These are phyloP conservation scores for Oryza glumipatula DNA, from an alignment of 176 grass and related monocot species.

Conservation along the genomic window DNA sequence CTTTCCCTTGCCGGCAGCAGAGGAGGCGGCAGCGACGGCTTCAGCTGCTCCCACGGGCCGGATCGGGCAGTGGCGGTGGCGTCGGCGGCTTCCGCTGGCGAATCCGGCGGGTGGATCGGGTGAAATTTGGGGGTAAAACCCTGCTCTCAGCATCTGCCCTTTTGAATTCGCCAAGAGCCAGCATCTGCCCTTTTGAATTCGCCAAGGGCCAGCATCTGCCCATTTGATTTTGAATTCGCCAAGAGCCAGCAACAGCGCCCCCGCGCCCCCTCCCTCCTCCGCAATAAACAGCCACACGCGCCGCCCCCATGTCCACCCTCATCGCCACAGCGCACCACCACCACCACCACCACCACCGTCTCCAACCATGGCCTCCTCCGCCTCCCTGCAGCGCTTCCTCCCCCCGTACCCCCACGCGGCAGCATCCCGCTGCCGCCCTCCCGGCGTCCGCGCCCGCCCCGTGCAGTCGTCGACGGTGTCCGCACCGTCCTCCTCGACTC, in stretches of 20 bases:
- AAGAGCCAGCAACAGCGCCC: conserved; percentile 47
- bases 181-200: too few relatives aligned
- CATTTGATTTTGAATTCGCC: background rate
- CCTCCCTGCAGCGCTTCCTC: conserved; percentile 71
- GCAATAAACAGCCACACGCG: conserved; percentile 54
- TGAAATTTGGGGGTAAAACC: too few relatives aligned
- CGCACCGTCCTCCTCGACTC: conserved; percentile 10
- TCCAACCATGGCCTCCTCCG: conserved; percentile 69
- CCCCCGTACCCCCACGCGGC: conserved; percentile 32
- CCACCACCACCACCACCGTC: background rate
- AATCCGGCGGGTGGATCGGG: too few relatives aligned
- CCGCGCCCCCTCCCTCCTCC: conserved; percentile 41
- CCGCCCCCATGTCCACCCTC: conserved; percentile 46
- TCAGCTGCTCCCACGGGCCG: too few relatives aligned
- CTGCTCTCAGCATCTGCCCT: conserved; percentile 35
- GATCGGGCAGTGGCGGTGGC: too few relatives aligned
- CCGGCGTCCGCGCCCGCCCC: conserved; percentile 10
- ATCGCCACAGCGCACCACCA: background rate
- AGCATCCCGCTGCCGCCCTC: conserved; percentile 8
- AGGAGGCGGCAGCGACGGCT: too few relatives aligned
- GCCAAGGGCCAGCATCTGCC: too few relatives aligned
- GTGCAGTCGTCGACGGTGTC: conserved; percentile 16
- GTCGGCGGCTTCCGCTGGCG: too few relatives aligned
- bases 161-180: conserved; percentile 15
- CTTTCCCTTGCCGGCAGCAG: too few relatives aligned